Percentiles rank a stretch among this genome's conserved stretches.
Conservation (phyloP, 176 grass and related monocot species). For the Avena sativa region DNA sequence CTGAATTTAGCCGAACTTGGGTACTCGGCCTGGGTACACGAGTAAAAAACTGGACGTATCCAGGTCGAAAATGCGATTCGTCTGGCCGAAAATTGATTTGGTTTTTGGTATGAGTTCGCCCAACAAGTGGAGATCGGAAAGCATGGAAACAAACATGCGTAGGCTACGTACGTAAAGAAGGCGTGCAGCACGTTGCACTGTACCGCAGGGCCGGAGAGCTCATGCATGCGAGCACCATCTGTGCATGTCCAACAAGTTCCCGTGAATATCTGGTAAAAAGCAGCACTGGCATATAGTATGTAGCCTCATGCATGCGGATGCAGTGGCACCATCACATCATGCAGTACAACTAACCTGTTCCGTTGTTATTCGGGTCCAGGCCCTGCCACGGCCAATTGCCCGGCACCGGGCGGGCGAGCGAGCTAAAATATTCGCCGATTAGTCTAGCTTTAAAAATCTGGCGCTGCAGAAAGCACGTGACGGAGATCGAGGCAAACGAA, state of each 20-base stretch:
- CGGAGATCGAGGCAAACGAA: background rate
- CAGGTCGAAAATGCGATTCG: too few species aligned
- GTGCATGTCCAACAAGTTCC: constrained; percentile 6
- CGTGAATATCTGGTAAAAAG: constrained; percentile 29
- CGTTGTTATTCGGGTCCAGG: background rate
- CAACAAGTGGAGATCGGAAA: too few species aligned
- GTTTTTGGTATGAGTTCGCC: too few species aligned
- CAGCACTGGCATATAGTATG: background rate
- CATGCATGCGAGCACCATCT: background rate
- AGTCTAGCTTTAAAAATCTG: background rate
- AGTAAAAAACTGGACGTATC: too few species aligned
- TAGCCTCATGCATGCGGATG: background rate
- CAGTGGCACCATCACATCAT: constrained; percentile 42
- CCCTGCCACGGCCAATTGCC: background rate
- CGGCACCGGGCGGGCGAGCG: background rate
- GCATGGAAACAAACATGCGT: too few species aligned
- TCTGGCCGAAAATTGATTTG: too few species aligned
- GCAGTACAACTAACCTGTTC: background rate
- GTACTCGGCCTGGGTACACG: too few species aligned
- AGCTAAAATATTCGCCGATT: constrained; percentile 2
- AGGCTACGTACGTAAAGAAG: background rate
- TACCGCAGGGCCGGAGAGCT: background rate
- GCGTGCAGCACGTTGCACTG: background rate
- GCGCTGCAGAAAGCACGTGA: constrained; percentile 26
- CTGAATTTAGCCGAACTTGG: too few species aligned